Evolutionary conservation across 768 basidiomycete species (phyloP), one percentile per base, ranked within the genome.

Genomic region (Auricularia sp.): DNA sequence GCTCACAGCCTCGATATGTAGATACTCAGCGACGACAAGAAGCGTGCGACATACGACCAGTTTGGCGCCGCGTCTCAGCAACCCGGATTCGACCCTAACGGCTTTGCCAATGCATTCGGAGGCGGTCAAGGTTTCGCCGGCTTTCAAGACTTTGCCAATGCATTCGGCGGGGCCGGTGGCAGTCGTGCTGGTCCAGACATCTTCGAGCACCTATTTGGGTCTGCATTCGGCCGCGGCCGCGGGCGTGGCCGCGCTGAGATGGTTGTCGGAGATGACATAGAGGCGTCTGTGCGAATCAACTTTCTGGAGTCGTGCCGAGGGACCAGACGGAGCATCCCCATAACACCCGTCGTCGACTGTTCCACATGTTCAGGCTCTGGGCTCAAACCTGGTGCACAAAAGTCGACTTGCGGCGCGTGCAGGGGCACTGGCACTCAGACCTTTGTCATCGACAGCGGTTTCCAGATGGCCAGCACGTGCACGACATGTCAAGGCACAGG

Each of bases 231-330:
- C 47, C 85, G 84, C 23, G 77, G 79, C 35, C 72, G 67, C 61
- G 71, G 72, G n/a, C 74, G 78, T 63, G 79, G 78, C 3, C 79
- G 78, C 69, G 73, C 74, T 23, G 82, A 74, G 65, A 76, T 64
- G 64, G 71, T 77, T 21, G 83, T 84, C 67, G 93, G 95, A 63
- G 86, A 85, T 65, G 92, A 98, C 72, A 80, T 98, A 61, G 91
- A 97, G 73, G 80, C 87, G 8, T 80, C 79, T 42, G 69, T 98
- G 70, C 83, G 81, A 58, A 78, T 99, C 68, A 83, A 80, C 58
- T 99, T 99, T 78, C 83, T 95, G 76, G 97, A 99, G 66, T 90
- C 95, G n/a, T 93, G 91, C 78, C 93, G 90, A 75, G 97, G 97
- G 61, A 79, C 89, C 18, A 82, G 81, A 59, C 86, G 88, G 64